phyloP scores from a whole-genome alignment of 176 grass and related monocot species.

The Aegilops longissima region DNA sequence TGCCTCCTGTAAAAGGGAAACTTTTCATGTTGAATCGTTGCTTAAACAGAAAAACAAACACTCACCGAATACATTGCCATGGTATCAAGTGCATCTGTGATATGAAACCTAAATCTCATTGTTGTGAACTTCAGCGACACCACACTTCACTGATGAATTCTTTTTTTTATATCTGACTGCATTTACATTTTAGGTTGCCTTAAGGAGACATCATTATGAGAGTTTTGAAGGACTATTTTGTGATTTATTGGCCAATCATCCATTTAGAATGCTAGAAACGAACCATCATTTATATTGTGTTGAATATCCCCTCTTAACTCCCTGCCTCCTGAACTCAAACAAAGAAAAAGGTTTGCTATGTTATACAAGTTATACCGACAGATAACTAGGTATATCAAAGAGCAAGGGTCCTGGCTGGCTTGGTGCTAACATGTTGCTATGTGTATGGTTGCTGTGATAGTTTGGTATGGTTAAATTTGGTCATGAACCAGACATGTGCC shows the following conservation, averaged over 20 bases:
- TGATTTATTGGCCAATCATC: not conserved
- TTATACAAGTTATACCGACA: not conserved
- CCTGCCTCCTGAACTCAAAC: not conserved
- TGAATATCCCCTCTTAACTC: not conserved
- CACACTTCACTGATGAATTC: not conserved
- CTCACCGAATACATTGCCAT: not conserved
- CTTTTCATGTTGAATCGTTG: not conserved
- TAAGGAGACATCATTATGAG: not conserved
- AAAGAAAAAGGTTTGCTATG: not conserved
- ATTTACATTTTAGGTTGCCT: not conserved
- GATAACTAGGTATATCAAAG: not conserved
- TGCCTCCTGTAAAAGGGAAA: not conserved
- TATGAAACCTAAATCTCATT: not conserved
- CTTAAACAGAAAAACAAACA: not conserved
- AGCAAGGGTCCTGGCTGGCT: not conserved
- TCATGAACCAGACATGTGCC: not conserved
- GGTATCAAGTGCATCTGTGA: not conserved
- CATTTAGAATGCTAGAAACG: not conserved
- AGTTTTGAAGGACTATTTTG: not conserved
- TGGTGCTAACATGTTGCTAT: not conserved
- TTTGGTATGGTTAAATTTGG: not conserved
- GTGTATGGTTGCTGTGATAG: not conserved
- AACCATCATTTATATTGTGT: not conserved
- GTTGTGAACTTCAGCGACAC: not conserved
- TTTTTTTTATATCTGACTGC: not conserved